These are phyloP conservation scores for Dactylellina sp. DNA, from an alignment of 2,329 filamentous ascomycete species.

Conservation along the genomic window DNA sequence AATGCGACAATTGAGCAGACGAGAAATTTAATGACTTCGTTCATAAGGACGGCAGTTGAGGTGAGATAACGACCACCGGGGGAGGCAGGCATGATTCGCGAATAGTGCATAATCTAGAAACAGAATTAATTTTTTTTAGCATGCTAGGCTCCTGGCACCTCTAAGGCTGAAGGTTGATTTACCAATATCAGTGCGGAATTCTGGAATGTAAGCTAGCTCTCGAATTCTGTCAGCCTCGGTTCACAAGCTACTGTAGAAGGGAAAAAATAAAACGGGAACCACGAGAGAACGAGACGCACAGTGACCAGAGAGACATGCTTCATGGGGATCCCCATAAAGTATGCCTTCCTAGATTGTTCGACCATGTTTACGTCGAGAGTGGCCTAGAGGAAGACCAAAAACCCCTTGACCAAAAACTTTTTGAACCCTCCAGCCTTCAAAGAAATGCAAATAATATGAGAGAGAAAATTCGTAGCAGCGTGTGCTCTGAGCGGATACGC, in stretches of 20 bases:
- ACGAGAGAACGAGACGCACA: constrained; percentile 65
- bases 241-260: background rate
- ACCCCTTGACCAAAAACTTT: constrained; percentile 17
- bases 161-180: constrained; percentile 56
- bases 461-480: constrained; percentile 3
- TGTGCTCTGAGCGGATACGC: background rate
- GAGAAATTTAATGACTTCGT: constrained; percentile 89
- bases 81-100: constrained; percentile 81
- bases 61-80: constrained; percentile 84
- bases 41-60: constrained; percentile 92
- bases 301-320: constrained; percentile 76
- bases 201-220: constrained; percentile 77
- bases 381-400: constrained; percentile 37
- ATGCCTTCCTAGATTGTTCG: constrained; percentile 56
- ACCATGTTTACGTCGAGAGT: constrained; percentile 58
- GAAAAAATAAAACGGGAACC: constrained; percentile 37
- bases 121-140: too few species aligned
- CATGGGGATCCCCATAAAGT: constrained; percentile 73
- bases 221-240: constrained; percentile 51
- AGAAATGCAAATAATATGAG: constrained; percentile 3
- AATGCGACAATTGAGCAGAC: constrained; percentile 88
- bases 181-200: constrained; percentile 82
- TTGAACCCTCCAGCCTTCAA: constrained; percentile 13
- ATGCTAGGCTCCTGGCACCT: constrained; percentile 14
- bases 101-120: constrained; percentile 88